Percentiles rank a stretch among this genome's conserved stretches.
Conservation (phyloP, 305 asterid genomes). For the Coffea humblotiana region DNA sequence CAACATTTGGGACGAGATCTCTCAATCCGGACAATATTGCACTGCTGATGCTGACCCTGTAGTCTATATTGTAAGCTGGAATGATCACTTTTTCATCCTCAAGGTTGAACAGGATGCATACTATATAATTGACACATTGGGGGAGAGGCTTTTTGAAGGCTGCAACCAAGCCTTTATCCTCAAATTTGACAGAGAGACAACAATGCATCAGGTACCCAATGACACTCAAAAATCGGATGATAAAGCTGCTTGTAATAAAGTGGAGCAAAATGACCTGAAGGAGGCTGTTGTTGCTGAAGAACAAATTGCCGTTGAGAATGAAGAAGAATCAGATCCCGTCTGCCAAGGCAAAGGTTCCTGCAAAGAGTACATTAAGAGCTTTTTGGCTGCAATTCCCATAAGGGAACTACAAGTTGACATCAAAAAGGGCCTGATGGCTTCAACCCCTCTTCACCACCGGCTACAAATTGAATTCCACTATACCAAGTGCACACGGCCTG, state of each 20-base stretch:
- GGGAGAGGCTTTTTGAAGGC: conserved; percentile 82
- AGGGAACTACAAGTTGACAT: conserved; percentile 70
- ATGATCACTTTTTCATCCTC: conserved; percentile 72
- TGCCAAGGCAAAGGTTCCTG: conserved; percentile 68
- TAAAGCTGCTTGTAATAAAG: conserved; percentile 14
- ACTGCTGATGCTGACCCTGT: conserved; percentile 18
- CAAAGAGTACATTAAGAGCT: conserved; percentile 78
- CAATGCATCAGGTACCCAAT: conserved; percentile 27
- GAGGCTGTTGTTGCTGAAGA: conserved; percentile 25
- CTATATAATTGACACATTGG: conserved; percentile 76
- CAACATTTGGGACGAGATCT: conserved; percentile 74
- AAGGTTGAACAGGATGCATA: conserved; percentile 66
- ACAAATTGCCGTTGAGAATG: conserved; percentile 17
- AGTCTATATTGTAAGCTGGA: conserved; percentile 77
- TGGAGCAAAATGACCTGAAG: conserved; percentile 12
- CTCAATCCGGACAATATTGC: conserved; percentile 24
- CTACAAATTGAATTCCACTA: conserved; percentile 83
- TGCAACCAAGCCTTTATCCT: conserved; percentile 78
- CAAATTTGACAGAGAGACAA: conserved; percentile 58
- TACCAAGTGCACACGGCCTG: conserved; percentile 35
- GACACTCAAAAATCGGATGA: conserved; percentile 33
- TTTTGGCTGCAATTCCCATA: conserved; percentile 82
- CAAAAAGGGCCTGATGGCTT: conserved; percentile 60
- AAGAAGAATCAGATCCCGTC: conserved; percentile 32
- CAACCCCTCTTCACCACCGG: conserved; percentile 59